phyloP scores from a whole-genome alignment of 106 monocot species.

The Apostasia shenzhenica region DNA sequence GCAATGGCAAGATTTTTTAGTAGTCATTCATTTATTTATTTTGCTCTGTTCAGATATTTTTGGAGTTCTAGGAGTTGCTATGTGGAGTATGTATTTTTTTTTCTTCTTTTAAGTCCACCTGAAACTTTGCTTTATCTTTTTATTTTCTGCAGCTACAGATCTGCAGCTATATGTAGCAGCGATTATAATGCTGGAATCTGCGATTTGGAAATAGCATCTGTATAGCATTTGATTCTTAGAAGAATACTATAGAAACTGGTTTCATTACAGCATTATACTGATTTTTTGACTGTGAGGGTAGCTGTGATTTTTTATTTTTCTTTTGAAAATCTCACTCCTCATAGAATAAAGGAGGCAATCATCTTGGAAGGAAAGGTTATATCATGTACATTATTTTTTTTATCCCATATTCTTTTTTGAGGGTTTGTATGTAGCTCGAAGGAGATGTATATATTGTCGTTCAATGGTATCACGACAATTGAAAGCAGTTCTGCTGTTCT shows the following conservation, averaged over 20 bases:
- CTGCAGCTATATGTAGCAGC: neutral
- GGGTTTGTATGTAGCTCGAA: no score
- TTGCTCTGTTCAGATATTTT: neutral
- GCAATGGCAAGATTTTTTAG: no score
- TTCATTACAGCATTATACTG: neutral
- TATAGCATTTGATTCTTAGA: neutral
- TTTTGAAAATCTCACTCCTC: neutral
- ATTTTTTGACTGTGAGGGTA: neutral
- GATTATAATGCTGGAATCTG: neutral
- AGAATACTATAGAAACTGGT: neutral
- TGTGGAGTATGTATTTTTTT: neutral
- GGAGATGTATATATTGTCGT: no score
- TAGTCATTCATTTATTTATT: no score
- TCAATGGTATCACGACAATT: no score
- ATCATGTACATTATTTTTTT: neutral
- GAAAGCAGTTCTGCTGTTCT: no score
- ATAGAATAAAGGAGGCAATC: no score
- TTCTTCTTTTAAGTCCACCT: neutral
- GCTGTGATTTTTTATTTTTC: constrained; percentile 4
- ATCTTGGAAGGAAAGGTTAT: neutral
- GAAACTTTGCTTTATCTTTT: neutral
- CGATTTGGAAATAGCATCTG: neutral
- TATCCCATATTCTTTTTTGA: no score
- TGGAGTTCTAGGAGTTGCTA: neutral
- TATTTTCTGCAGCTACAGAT: neutral